Base-by-base conservation (phyloP, 1,139 yeast genomes). In the Saccharomyces pastorianus region DNA sequence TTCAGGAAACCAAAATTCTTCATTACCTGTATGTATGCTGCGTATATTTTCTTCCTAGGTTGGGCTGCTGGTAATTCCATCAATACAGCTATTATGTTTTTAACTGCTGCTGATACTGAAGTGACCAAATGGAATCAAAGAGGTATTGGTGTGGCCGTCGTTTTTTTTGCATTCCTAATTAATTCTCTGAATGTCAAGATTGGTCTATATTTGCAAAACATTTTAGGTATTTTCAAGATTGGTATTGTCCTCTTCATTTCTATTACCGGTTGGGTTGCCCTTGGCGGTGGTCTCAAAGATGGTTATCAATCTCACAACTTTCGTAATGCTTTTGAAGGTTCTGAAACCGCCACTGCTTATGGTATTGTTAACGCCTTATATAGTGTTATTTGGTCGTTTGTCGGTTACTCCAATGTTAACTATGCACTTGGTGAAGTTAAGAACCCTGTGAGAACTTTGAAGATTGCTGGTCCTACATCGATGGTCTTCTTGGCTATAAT, bases 341-440 rank as follows among this genome's bases (percentile, higher is more conserved):
- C 76, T 14, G 63, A 71, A 28, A 68, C 78, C 49, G 85, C 89
- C n/a, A 75, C 83, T 41, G 91, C 86, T 5, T 86, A 81, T 65
- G 93, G 93, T 57, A 77, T 85, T 51, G 93, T 85, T 56, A 85
- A 83, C 64, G 88, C 93, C 7, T 76, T 86, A 55, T 85, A 85
- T 72, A 85, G 85, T 64, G 88, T 86, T 56, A 86, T 86, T 66
- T 86, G 91, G 91, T 84, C 91, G 1, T 86, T 81, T 63, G 80
- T 83, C 59, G 88, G 88, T 50, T 83, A 83, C 66, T 81, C 85
- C 31, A 87, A 88, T 66, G 93, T 86, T 56, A 86, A 87, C 71
- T 87, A 87, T 66, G 95, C 95, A 11, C 75, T 87, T 56, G 88
- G 90, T 62, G 96, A 87, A 71, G 83, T 84, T 53, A 84, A 81